Conservation (phyloP, 345 rosid genomes). For the Rubroshorea leprosula region DNA sequence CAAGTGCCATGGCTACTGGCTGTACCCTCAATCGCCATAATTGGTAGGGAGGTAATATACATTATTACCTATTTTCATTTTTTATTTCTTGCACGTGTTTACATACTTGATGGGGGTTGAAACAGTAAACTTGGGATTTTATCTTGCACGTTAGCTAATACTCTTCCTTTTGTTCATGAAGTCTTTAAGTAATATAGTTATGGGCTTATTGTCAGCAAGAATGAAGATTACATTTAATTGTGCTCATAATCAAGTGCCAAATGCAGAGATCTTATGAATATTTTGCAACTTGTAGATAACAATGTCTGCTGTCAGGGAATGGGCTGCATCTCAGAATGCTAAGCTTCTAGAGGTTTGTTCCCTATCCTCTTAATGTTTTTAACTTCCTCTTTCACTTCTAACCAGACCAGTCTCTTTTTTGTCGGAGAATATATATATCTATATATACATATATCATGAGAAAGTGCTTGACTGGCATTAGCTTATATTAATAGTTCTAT, state of each 20-base stretch:
- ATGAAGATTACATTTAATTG: no score
- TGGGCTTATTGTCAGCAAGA: no score
- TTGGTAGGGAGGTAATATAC: conserved; percentile 80
- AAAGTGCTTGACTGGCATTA: background rate
- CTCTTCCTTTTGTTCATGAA: no score
- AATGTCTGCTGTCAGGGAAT: conserved; percentile 97
- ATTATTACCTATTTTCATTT: background rate
- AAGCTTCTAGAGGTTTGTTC: conserved; percentile 72
- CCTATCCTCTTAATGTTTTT: background rate
- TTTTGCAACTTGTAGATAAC: conserved; percentile 56
- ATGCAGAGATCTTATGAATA: conserved; percentile 6
- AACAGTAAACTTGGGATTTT: no score
- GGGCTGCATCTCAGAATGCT: conserved; percentile 95
- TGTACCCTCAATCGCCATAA: conserved; percentile 82
- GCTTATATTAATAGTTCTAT: background rate
- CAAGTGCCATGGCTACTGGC: conserved; percentile 78
- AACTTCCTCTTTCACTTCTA: background rate
- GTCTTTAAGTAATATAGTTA: no score
- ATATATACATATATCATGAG: no score
- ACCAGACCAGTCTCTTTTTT: no score
- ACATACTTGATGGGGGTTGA: no score
- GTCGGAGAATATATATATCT: no score
- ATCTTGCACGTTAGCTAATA: no score
- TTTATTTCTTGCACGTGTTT: background rate
- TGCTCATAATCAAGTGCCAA: background rate